Conservation (phyloP, 345 rosid species). For the Linum usitatissimum region DNA sequence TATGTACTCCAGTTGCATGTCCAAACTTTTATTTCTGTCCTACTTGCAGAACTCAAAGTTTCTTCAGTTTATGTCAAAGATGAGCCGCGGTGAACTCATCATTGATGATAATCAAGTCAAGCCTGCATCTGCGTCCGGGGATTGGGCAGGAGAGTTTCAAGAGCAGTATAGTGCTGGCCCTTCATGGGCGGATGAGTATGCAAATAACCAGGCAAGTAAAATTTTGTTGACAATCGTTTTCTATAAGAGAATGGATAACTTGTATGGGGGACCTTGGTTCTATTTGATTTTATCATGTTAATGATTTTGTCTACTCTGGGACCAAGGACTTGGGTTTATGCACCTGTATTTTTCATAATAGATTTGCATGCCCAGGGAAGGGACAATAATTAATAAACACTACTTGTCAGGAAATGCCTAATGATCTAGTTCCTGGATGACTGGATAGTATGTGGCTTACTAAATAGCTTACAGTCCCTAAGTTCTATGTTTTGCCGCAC, state of each 20-base stretch:
- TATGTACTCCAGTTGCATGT: neutral
- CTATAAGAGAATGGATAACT: neutral
- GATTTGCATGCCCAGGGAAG: no score
- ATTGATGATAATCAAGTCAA: constrained; percentile 90
- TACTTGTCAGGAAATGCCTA: no score
- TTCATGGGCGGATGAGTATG: constrained; percentile 93
- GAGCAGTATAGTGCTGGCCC: constrained; percentile 52
- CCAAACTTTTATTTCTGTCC: neutral
- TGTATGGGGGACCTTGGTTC: neutral
- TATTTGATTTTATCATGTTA: neutral
- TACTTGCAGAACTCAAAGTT: constrained; percentile 85
- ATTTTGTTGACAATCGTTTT: neutral
- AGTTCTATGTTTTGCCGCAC: no score
- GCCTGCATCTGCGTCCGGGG: constrained; percentile 50
- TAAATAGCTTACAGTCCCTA: no score
- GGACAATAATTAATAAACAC: no score
- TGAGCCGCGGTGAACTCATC: constrained; percentile 98
- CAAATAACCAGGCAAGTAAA: constrained; percentile 36
- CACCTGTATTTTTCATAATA: neutral
- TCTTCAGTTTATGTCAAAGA: constrained; percentile 96
- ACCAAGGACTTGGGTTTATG: neutral
- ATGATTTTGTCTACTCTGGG: neutral
- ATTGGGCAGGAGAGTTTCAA: constrained; percentile 91
- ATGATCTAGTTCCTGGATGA: no score
- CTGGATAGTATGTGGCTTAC: no score